A percentile compares a stretch with the other conserved stretches of the same genome.
Evolutionary conservation across 148 eudicot species (phyloP).

Genomic region (Fagopyrum esculentum): DNA sequence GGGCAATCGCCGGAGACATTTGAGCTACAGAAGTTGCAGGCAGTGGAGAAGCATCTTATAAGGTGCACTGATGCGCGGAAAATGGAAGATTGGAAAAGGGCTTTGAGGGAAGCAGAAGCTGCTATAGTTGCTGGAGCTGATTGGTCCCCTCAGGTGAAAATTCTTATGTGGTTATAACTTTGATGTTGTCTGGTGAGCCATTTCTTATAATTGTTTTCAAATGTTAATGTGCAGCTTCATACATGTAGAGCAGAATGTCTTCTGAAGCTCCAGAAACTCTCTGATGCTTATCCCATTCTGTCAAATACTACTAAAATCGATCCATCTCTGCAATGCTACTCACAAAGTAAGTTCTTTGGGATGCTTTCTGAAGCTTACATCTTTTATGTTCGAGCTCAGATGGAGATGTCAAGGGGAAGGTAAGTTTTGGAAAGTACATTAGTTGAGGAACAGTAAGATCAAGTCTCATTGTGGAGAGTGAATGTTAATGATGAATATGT

Average conservation of each 20-base stretch:
- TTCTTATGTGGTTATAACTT: neutral
- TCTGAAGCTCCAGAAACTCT: constrained; percentile 70
- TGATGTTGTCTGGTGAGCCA: neutral
- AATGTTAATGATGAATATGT: constrained; percentile 29
- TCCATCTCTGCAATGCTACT: constrained; percentile 33
- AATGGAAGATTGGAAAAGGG: constrained; percentile 60
- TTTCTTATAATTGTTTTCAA: neutral
- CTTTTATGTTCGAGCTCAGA: constrained; percentile 63
- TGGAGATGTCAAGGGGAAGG: constrained; percentile 92
- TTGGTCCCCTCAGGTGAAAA: constrained; percentile 62
- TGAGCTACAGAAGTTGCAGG: constrained; percentile 54
- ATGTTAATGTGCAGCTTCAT: constrained; percentile 38
- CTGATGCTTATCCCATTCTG: constrained; percentile 46
- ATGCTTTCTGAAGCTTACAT: constrained; percentile 77
- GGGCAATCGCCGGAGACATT: constrained; percentile 49
- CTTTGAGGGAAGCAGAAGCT: constrained; percentile 58
- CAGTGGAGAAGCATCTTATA: constrained; percentile 46
- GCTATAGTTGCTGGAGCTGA: constrained; percentile 80
- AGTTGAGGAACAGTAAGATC: constrained; percentile 8
- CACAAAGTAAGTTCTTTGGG: constrained; percentile 63
- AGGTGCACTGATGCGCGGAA: constrained; percentile 58
- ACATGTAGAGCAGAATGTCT: constrained; percentile 78
- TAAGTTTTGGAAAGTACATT: constrained; percentile 26
- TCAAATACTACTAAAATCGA: constrained; percentile 39
- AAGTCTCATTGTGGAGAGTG: constrained; percentile 13